These are phyloP conservation scores for Alternaria atra DNA, from an alignment of 2,329 filamentous ascomycete species.

Conservation along the genomic window DNA sequence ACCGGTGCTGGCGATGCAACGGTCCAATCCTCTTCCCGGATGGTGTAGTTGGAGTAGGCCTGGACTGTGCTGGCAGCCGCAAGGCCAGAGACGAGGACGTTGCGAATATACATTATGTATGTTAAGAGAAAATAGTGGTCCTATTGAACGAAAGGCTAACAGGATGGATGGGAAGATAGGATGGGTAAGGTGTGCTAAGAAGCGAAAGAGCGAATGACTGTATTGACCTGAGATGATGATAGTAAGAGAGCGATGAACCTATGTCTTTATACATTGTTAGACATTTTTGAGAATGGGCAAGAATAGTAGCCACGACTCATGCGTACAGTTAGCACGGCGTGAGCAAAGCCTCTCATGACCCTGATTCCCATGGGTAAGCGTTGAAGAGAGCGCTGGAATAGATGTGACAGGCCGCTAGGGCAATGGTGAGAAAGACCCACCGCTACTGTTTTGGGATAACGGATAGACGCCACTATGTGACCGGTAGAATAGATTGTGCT, in stretches of 20 bases:
- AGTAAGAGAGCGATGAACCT: slow-evolving; percentile 6
- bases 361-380: slow-evolving; percentile 18
- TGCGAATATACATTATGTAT: slow-evolving; percentile 48
- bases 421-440: slow-evolving; percentile 28
- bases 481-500: slow-evolving; percentile 20
- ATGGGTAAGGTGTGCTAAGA: slow-evolving; percentile 2
- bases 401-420: slow-evolving; percentile 24
- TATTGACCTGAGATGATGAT: slow-evolving; percentile 16
- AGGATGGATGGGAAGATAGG: slow-evolving; percentile 3
- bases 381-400: slow-evolving; percentile 18
- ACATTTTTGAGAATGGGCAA: slow-evolving; percentile 9
- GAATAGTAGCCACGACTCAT: slow-evolving; percentile 28
- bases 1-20: slow-evolving; percentile 6
- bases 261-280: slow-evolving; percentile 33
- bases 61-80: slow-evolving; percentile 36
- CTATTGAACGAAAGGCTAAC: slow-evolving; percentile 17
- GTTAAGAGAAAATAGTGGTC: background rate
- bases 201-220: slow-evolving; percentile 23
- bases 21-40: slow-evolving; percentile 23
- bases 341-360: slow-evolving; percentile 16
- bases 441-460: slow-evolving; percentile 24
- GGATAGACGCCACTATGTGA: slow-evolving; percentile 20
- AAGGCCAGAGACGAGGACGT: slow-evolving; percentile 35
- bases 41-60: slow-evolving; percentile 35
- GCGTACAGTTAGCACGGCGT: slow-evolving; percentile 5